Percentiles rank a stretch among this genome's conserved stretches.
Conservation (phyloP, 257 asterid genomes). For the Petunia secreta region DNA sequence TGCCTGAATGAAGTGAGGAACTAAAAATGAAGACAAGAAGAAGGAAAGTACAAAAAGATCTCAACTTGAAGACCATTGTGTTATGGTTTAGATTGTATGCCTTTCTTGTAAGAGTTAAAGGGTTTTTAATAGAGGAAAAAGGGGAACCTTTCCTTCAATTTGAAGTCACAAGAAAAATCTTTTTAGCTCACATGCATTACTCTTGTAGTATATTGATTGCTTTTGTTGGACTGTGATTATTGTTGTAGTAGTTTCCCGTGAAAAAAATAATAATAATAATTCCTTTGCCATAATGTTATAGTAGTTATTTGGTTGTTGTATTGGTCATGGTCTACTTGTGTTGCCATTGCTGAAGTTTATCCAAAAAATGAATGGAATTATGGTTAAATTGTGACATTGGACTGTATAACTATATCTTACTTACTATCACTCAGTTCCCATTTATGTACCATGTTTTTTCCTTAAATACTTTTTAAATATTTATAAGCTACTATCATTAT, state of each 20-base stretch:
- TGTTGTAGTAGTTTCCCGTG: constrained; percentile 1
- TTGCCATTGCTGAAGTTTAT: background rate
- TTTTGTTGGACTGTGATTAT: constrained; percentile 20
- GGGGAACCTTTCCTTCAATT: constrained; percentile 49
- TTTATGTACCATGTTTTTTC: background rate
- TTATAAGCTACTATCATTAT: too few species aligned
- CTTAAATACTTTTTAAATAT: too few species aligned
- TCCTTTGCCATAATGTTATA: background rate
- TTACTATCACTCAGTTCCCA: background rate
- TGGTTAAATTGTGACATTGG: background rate
- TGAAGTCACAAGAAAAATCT: constrained; percentile 45
- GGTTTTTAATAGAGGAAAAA: constrained; percentile 35
- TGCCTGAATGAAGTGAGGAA: constrained; percentile 26
- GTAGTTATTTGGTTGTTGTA: background rate
- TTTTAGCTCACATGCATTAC: constrained; percentile 26
- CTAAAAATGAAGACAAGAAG: constrained; percentile 40
- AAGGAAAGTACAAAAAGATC: constrained; percentile 38
- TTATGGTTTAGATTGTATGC: background rate
- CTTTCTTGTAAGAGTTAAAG: constrained; percentile 25
- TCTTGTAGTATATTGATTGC: constrained; percentile 27
- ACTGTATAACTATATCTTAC: background rate
- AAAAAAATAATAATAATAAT: background rate
- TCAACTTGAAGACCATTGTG: constrained; percentile 38
- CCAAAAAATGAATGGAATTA: background rate
- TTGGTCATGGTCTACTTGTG: background rate